phyloP scores from a whole-genome alignment of 805 yeast genomes.

The Tetrapisispora phaffii region DNA sequence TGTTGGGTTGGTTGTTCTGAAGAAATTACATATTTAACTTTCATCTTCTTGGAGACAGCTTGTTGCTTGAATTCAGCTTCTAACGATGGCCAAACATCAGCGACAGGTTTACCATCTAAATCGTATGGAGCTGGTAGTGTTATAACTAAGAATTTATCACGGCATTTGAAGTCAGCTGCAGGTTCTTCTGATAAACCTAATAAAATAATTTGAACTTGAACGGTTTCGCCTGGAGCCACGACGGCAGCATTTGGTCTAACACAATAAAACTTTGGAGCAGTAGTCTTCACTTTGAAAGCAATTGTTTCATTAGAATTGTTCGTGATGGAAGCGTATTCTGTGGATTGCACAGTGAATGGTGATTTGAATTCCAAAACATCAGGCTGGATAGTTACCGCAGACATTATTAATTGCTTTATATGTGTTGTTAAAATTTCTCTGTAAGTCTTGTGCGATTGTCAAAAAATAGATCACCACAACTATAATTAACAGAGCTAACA shows the following conservation, averaged over 20 bases:
- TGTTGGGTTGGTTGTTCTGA: constrained; percentile 5
- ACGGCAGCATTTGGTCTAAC: constrained; percentile 92
- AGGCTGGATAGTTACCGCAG: constrained; percentile 61
- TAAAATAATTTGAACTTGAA: constrained; percentile 71
- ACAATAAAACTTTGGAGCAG: constrained; percentile 92
- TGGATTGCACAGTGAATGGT: constrained; percentile 63
- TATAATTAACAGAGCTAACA: too few species aligned
- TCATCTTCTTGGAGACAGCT: constrained; percentile 54
- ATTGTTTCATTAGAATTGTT: constrained; percentile 52
- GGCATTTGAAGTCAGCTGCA: constrained; percentile 61
- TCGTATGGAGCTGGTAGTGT: constrained; percentile 65
- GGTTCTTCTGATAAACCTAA: constrained; percentile 78
- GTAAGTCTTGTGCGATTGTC: too few species aligned
- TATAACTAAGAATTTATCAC: constrained; percentile 86
- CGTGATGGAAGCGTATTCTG: constrained; percentile 42
- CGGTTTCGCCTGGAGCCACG: constrained; percentile 61
- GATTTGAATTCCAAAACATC: constrained; percentile 61
- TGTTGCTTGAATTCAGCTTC: constrained; percentile 48
- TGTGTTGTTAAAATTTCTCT: not conserved
- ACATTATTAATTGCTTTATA: constrained; percentile 8
- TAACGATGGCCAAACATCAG: constrained; percentile 67
- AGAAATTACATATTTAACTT: constrained; percentile 41
- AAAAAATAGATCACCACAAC: too few species aligned
- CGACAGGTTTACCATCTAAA: constrained; percentile 46
- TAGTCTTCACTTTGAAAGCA: constrained; percentile 95